phyloP scores from a whole-genome alignment of 2,329 filamentous ascomycete genomes.

The Phoma sp. region DNA sequence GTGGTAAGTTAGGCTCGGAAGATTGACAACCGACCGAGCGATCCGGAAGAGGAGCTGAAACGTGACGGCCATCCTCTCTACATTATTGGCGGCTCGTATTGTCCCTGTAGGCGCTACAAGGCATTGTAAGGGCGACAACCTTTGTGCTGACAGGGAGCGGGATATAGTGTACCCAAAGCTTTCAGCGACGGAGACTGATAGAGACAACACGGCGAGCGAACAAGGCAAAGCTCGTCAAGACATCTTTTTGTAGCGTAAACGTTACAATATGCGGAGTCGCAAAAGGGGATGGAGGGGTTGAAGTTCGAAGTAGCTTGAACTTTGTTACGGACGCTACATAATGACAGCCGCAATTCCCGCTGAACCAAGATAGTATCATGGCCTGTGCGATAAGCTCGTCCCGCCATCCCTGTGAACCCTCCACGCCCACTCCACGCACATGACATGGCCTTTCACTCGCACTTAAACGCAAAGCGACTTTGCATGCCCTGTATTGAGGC shows the following conservation, averaged over 20 bases:
- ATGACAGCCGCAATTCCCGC: slow-evolving; percentile 12
- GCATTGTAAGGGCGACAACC: background rate
- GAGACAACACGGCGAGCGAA: background rate
- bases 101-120: background rate
- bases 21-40: slow-evolving; percentile 16
- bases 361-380: slow-evolving; percentile 6
- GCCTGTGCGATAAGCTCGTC: slow-evolving; percentile 25
- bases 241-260: slow-evolving; percentile 16
- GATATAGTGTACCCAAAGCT: background rate
- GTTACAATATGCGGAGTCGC: slow-evolving; percentile 10
- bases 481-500: background rate
- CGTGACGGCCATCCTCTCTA: background rate
- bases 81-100: slow-evolving; percentile 10
- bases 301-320: slow-evolving; percentile 4
- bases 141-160: slow-evolving; percentile 11
- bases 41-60: slow-evolving; percentile 10
- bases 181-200: background rate
- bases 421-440: slow-evolving; percentile 20
- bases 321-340: slow-evolving; percentile 12
- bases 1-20: slow-evolving; percentile 15
- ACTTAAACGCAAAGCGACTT: slow-evolving; percentile 2
- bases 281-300: slow-evolving; percentile 7
- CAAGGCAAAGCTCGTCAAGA: background rate
- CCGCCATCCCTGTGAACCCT: slow-evolving; percentile 19
- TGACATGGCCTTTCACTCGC: slow-evolving; percentile 6